Evolutionary conservation across 495 filamentous ascomycete genomes (phyloP), one percentile per base, ranked within the genome.

Genomic region (Chaetomium tenue): DNA sequence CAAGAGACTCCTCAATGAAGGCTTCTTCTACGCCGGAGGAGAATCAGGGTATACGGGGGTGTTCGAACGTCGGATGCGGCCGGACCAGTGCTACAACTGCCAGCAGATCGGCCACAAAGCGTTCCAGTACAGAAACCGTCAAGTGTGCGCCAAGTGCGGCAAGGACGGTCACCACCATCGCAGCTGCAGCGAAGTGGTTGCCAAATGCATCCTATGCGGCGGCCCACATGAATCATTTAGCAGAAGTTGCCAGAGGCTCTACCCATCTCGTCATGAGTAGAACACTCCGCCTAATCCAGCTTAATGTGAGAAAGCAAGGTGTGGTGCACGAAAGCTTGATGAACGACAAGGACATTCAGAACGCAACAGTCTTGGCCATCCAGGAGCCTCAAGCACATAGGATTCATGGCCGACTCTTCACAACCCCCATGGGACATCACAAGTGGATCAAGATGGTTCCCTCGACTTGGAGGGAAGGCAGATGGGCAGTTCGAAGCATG

Each of bases 81-180:
- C 55, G n/a, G n/a, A 58, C 37, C 55, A 58, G n/a, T 58, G 55
- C 55, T 58, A 58, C 39, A 58, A 58, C 39, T 58, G 11, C 55
- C 22, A 58, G 39, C 5, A 46, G 23, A 58, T 58, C 37, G 55
- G 37, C 39, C 20, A 58, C 22, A 58, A 58, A 58, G 55, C 55
- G 5, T 58, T 58, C 55, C 7, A 58, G n/a, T 42, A 37, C 20
- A 58, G 18, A 12, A 58, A 26, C 37, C 8, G 20, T 58, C 55
- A 46, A 16, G 39, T 46, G 7, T 58, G 22, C 39, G 55, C 37
- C 0, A 58, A 13, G 28, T 58, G 22, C 23, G 55, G 30, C 20
- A 58, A 46, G 37, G 37, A 58, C 5, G 55, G 55, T n/a, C n/a
- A n/a, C 22, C 55, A 46, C 23, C 39, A 28, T 37, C 26, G 37